A percentile compares a stretch with the other conserved stretches of the same genome.
phyloP scores from a whole-genome alignment of 2,329 filamentous ascomycete species.

The Aspergillus tamarii region DNA sequence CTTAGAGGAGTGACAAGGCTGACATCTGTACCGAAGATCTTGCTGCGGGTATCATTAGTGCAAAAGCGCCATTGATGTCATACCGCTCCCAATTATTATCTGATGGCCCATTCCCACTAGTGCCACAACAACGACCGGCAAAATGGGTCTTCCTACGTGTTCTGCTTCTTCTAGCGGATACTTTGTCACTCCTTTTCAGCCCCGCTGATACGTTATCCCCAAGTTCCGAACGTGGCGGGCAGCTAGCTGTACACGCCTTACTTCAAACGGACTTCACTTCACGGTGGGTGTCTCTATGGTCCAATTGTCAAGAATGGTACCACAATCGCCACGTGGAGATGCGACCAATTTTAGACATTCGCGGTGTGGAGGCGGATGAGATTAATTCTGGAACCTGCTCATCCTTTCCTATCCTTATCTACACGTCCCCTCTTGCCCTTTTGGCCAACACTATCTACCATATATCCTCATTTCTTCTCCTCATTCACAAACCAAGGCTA shows the following conservation, averaged over 20 bases:
- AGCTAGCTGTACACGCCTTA: background rate
- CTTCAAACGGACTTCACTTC: slow-evolving; percentile 24
- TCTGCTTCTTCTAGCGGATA: slow-evolving; percentile 24
- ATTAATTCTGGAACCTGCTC: slow-evolving; percentile 27
- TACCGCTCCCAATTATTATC: background rate
- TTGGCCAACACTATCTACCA: slow-evolving; percentile 30
- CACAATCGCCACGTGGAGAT: slow-evolving; percentile 26
- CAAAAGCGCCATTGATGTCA: slow-evolving; percentile 22
- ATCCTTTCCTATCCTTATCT: slow-evolving; percentile 30
- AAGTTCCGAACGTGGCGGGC: background rate
- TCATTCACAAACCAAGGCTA: slow-evolving; percentile 28
- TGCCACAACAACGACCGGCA: slow-evolving; percentile 8
- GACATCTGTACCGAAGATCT: slow-evolving; percentile 19
- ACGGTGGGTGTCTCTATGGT: slow-evolving; percentile 30
- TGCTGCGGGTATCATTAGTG: slow-evolving; percentile 22
- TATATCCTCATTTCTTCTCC: slow-evolving; percentile 25
- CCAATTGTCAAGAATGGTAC: slow-evolving; percentile 31
- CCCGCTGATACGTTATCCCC: slow-evolving; percentile 17
- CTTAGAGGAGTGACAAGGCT: background rate
- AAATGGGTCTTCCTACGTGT: slow-evolving; percentile 23
- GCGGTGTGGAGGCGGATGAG: slow-evolving; percentile 28
- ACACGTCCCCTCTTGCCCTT: slow-evolving; percentile 31
- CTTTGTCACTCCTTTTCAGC: slow-evolving; percentile 20
- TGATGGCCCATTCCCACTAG: slow-evolving; percentile 13
- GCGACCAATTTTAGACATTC: slow-evolving; percentile 28